Conservation (phyloP, 139 green algal species). For the Chlamydomonas schloesseri region DNA sequence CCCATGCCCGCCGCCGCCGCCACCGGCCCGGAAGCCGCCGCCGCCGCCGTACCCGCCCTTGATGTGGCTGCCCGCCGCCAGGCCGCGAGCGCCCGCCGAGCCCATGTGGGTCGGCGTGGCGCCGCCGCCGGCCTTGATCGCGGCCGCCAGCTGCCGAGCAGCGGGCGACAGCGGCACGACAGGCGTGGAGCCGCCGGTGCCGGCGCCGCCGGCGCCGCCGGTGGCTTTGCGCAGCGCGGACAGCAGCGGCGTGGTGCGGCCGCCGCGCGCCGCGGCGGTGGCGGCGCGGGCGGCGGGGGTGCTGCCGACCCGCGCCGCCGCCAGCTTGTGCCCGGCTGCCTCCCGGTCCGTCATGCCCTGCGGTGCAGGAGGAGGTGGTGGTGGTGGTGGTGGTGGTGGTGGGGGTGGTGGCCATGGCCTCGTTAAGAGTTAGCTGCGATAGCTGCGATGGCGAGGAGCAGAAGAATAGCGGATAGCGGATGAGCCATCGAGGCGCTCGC, state of each 20-base stretch:
- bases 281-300: background rate
- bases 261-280: background rate
- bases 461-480: background rate
- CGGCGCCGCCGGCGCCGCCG: constrained; percentile 2
- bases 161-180: constrained; percentile 23
- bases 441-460: background rate
- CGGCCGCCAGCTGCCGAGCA: constrained; percentile 29
- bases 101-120: too few species aligned
- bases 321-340: constrained; percentile 32
- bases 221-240: constrained; percentile 2
- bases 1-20: background rate
- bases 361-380: background rate
- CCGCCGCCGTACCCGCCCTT: background rate
- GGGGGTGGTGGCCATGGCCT: too few species aligned
- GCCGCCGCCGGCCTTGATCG: constrained; percentile 17
- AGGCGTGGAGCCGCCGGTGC: background rate
- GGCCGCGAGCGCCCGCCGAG: background rate
- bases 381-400: too few species aligned
- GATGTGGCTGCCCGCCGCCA: too few species aligned
- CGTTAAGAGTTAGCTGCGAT: background rate
- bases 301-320: constrained; percentile 35
- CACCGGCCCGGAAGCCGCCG: background rate
- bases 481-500: too few species aligned
- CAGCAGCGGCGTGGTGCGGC: constrained; percentile 17
- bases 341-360: constrained; percentile 25